Base-by-base conservation (phyloP, 2,329 filamentous ascomycete species). In the Pseudocercospora cruenta region DNA sequence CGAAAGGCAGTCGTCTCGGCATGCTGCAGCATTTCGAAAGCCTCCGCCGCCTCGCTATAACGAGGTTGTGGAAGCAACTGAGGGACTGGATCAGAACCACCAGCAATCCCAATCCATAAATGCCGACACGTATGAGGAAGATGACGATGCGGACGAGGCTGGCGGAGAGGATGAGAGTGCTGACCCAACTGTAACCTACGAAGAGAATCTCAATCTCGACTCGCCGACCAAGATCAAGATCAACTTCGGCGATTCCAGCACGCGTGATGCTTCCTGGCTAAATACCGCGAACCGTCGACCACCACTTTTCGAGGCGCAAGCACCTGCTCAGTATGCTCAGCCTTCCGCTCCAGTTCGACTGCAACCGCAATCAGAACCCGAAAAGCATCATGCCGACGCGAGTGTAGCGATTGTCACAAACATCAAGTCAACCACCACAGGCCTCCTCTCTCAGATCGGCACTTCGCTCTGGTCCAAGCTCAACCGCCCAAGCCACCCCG, bases 171-270 rank as follows among this genome's bases (percentile, higher is more conserved):
- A 65, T 9, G 63, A 63, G 12, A 53, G 51, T 7, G 60, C 63
- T 7, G 60, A 64, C 5, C 67, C 62, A 7, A 51, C 62, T 9
- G 68, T 62, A 26, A 77, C 76, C 69, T 78, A 79, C 67, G 73
- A 77, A 62, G 77, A 78, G 61, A 69, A 73, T 22, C 70, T 78
- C n/a, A 79, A 79, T 53, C 58, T 74, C 22, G 73, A 74, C 6
- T 78, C 77, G 12, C 77, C 77, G 7, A 70, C 71, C 36, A 78
- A 77, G 55, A 70, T 79, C 59, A 67, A 61, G 8, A 76, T 79
- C 63, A 76, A 78, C 51, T 79, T 79, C 69, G 75, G 76, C 47
- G 76, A 78, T 57, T 77, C 73, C 9, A 54, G 36, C 53, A 55
- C 61, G 39, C 14, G 39, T 66, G 19, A 57, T 58, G 58, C 53